Evolutionary conservation across 78 protist genomes (phyloP).

Genomic region (Cyanophora paradoxa): DNA sequence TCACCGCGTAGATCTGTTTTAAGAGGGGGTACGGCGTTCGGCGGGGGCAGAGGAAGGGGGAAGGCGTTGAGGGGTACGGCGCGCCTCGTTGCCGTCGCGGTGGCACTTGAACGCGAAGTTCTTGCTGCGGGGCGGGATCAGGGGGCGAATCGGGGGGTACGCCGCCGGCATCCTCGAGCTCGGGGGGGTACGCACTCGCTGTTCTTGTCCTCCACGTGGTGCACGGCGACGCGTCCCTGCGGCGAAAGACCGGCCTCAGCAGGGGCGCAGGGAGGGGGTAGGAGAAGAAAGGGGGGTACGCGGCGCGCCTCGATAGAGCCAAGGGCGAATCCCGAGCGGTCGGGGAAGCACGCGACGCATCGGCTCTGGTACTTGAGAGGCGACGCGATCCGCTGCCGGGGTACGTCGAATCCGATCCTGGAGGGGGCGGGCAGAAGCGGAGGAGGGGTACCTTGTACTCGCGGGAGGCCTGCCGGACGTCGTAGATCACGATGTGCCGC

Average conservation of each 20-base stretch:
- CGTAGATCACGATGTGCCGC: constrained; percentile 38
- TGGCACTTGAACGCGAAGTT: constrained; percentile 87
- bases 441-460: no score
- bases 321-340: constrained; percentile 67
- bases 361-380: constrained; percentile 73
- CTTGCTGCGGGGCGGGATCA: neutral
- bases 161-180: no score
- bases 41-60: no score
- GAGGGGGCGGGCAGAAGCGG: no score
- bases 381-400: constrained; percentile 37
- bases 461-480: constrained; percentile 34
- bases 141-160: no score
- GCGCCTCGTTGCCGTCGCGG: constrained; percentile 42
- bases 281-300: no score
- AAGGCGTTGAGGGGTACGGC: no score
- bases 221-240: constrained; percentile 81
- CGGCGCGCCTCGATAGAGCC: constrained; percentile 93
- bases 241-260: no score
- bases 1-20: constrained; percentile 67
- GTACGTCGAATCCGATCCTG: no score
- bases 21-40: no score
- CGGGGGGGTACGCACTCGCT: no score
- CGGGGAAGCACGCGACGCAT: constrained; percentile 41
- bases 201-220: constrained; percentile 52
- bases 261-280: no score